These are phyloP conservation scores for Blastobotrys americana DNA, from an alignment of 805 yeast species.

Conservation along the genomic window DNA sequence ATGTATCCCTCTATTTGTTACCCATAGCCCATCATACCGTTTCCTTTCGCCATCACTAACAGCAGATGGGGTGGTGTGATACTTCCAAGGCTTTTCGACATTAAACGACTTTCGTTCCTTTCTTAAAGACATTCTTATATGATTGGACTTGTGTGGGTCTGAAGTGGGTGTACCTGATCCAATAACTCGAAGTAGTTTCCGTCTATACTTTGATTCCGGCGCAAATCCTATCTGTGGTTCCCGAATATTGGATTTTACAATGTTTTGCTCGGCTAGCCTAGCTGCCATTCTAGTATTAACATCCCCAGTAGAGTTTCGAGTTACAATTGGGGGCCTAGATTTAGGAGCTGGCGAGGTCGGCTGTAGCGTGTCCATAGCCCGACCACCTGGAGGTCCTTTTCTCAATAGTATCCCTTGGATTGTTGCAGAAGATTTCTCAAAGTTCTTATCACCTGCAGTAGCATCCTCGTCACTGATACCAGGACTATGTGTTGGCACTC, in stretches of 20 bases:
- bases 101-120: constrained; percentile 54
- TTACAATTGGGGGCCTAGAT: background rate
- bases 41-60: constrained; percentile 58
- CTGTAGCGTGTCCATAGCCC: background rate
- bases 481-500: too few relatives aligned
- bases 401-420: background rate
- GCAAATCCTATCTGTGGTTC: background rate
- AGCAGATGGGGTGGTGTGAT: constrained; percentile 53
- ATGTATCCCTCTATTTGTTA: constrained; percentile 62
- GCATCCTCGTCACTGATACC: too few relatives aligned
- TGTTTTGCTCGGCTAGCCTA: background rate
- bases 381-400: background rate
- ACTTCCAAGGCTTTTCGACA: constrained; percentile 92
- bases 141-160: background rate
- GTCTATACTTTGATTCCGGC: background rate
- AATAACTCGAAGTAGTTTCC: background rate
- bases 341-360: too few relatives aligned
- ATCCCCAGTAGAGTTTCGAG: background rate
- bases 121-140: constrained; percentile 26
- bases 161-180: too few relatives aligned
- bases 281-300: background rate
- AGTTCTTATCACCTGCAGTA: too few relatives aligned
- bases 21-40: constrained; percentile 92
- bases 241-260: background rate
- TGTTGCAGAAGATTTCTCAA: too few relatives aligned